Evolutionary conservation across 371 early-diverging fungal genomes (phyloP), one percentile per base, ranked within the genome.

Genomic region (Aphelidium insulamus): DNA sequence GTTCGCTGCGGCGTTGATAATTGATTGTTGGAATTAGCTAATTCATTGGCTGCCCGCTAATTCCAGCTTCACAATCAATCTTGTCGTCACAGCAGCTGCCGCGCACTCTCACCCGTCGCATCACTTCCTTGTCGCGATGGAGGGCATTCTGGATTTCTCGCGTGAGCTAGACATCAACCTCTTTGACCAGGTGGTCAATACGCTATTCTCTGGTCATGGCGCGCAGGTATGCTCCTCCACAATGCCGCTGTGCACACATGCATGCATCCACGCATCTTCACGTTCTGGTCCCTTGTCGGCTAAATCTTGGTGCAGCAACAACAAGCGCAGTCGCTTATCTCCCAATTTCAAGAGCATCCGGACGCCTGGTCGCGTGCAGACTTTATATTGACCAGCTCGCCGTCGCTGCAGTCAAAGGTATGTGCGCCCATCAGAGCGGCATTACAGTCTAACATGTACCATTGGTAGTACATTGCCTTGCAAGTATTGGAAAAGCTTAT

Each of bases 331-430:
- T 63, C 66, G 46, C 46, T 82, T 21, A 54, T 94, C 46, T 72
- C 83, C 17, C 78, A 85, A 54, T 97, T 98, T 49, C 84, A 91
- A 57, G 86, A 91, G 28, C 77, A 92, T 44, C 92, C 91, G 22
- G 88, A 90, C 32, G 69, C 97, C 26, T 98, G 98, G 98, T 75
- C 76, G 36, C 66, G 78, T 38, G 94, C 86, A 11, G 97, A 97
- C 50, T 59, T 57, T 15, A 97, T 99, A 48, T 55, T 99, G 35
- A 84, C 81, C 37, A 67, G 72, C 24, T 81, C 91, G 14, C 65
- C 54, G 45, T 56, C 66, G 9, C 43, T 72, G 27, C 69, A 86
- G 48, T 74, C 92, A 22, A 94, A 90, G 75, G 91, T 87, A 65
- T 45, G 18, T 24, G 7, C 20, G 16, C 18, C 26, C 12, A 36